Base-by-base conservation (phyloP, 2,329 filamentous ascomycete species). In the Nectriaceae sp. region DNA sequence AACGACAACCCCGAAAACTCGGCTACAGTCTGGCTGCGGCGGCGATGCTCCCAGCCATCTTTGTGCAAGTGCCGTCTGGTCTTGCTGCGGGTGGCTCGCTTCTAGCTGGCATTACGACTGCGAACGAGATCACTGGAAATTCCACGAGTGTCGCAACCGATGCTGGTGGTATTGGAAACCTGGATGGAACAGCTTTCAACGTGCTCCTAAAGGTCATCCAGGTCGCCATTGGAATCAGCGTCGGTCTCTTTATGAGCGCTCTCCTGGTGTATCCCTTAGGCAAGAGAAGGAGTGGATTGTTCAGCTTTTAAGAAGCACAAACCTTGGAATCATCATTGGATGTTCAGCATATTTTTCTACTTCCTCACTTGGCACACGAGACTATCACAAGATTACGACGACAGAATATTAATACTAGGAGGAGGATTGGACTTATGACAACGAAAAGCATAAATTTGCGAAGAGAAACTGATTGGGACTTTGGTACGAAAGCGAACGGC, bases 11-110 rank as follows among this genome's bases (percentile, higher is more conserved):
- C n/a, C 67, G 76, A 5, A 69, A 74, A 5, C 71, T 83, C 5
- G 84, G 87, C 11, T 90, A 92, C 65, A 88, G 88, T 2, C 80
- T 96, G 3, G 91, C 91, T 0, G 90, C 90, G 0, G 89, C 90
- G 0, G 87, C 89, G 2, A 89, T 96, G 77, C 73, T 96, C 10
- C 91, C 91, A 0, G 91, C 88, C 4, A 95, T 96, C 54, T 95
- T 95, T 54, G 80, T 86, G 2, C 82, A 84, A 54, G 83, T 86
- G 21, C 83, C 83, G 0, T 82, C 78, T 18, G 80, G 82, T 21
- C 69, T 86, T n/a, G 83, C 83, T 3, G 80, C 80, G 0, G 75
- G 76, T 21, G 82, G 82, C 1, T 83, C 80, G 13, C 68, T 86
- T 16, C 66, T 85, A 4, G 77, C 79, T 6, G 82, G 83, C 15